These are phyloP conservation scores for Chrysanthemum lavandulifolium DNA, from an alignment of 129 eudicot species.

Conservation along the genomic window DNA sequence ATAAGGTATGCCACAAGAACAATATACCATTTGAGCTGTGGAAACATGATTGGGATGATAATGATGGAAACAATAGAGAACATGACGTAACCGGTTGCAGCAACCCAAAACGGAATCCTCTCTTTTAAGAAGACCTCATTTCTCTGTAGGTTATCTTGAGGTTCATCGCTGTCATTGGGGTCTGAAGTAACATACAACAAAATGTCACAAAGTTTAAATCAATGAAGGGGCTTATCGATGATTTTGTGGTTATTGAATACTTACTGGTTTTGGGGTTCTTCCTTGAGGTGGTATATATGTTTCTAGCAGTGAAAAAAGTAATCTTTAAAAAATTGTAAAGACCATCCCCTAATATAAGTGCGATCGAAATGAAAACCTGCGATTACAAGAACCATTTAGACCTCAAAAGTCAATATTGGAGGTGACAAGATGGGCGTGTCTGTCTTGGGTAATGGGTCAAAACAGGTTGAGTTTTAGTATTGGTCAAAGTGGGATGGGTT, in stretches of 20 bases:
- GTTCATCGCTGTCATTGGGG: slow-evolving; percentile 37
- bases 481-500: background rate
- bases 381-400: slow-evolving; percentile 6
- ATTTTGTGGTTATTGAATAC: slow-evolving; percentile 8
- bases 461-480: background rate
- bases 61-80: slow-evolving; percentile 71
- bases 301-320: slow-evolving; percentile 52
- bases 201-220: background rate
- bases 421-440: background rate
- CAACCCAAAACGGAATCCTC: slow-evolving; percentile 73
- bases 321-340: slow-evolving; percentile 81
- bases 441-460: background rate
- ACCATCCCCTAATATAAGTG: slow-evolving; percentile 87
- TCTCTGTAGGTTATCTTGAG: slow-evolving; percentile 47
- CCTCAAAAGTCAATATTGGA: background rate
- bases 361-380: slow-evolving; percentile 88
- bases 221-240: background rate
- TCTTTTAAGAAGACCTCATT: slow-evolving; percentile 72
- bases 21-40: slow-evolving; percentile 74
- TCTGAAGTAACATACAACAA: slow-evolving; percentile 22
- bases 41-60: slow-evolving; percentile 74
- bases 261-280: slow-evolving; percentile 44
- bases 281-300: slow-evolving; percentile 46
- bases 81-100: slow-evolving; percentile 57
- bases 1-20: slow-evolving; percentile 65